Evolutionary conservation across 257 asterid species (phyloP).

Genomic region (Fraxinus excelsior): DNA sequence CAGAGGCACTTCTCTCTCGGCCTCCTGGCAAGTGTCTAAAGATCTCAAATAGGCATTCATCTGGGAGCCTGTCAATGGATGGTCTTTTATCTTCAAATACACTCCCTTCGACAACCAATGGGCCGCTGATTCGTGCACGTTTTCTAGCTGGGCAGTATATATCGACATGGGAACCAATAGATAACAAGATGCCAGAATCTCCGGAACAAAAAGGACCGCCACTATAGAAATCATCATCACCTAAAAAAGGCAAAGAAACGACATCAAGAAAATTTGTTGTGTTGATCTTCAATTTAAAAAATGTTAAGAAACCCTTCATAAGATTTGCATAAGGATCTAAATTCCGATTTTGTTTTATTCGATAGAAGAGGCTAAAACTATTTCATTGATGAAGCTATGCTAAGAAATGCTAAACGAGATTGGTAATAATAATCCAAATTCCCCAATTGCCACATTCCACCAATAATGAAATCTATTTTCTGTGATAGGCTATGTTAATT

Average conservation of each 20-base stretch:
- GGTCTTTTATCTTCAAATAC: constrained; percentile 43
- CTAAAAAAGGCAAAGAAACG: constrained; percentile 42
- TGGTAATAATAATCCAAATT: constrained; percentile 1
- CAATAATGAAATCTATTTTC: constrained; percentile 16
- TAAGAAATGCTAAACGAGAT: background rate
- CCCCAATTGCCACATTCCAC: background rate
- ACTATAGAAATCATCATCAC: constrained; percentile 65
- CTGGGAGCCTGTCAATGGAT: constrained; percentile 79
- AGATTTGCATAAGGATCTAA: constrained; percentile 7
- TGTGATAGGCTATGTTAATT: background rate
- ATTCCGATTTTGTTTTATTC: background rate
- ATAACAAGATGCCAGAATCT: constrained; percentile 63
- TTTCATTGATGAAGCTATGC: constrained; percentile 13
- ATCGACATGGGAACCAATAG: constrained; percentile 62
- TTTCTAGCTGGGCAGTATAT: constrained; percentile 72
- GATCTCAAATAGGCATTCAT: constrained; percentile 91
- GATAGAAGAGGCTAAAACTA: constrained; percentile 4
- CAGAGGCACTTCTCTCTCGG: constrained; percentile 66
- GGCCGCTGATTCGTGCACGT: constrained; percentile 64
- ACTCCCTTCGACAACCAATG: constrained; percentile 36
- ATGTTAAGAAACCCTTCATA: background rate
- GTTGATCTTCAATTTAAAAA: constrained; percentile 16
- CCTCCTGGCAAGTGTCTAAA: constrained; percentile 70
- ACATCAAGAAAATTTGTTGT: constrained; percentile 28
- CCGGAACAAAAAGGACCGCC: constrained; percentile 53